Evolutionary conservation across 495 filamentous ascomycete species (phyloP).

Genomic region (Lasiosphaeria hispida): DNA sequence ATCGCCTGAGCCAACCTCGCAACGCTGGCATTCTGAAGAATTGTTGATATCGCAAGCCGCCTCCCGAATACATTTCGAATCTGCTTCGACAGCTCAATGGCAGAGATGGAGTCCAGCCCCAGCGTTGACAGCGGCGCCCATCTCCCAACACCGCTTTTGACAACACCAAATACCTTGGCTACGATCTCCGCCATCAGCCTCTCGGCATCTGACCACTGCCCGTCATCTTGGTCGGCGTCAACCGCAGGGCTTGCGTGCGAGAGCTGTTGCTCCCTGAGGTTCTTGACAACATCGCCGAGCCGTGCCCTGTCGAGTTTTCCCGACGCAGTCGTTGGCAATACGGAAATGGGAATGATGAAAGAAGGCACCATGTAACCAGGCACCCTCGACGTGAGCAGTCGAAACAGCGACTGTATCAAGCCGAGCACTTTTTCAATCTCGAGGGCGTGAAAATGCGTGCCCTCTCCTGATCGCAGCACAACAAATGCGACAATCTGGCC

Average conservation of each 20-base stretch:
- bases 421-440: conserved; percentile 20
- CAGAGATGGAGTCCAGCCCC: conserved; percentile 79
- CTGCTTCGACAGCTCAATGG: conserved; percentile 61
- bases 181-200: conserved; percentile 47
- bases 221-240: conserved; percentile 33
- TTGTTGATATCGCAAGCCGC: conserved; percentile 56
- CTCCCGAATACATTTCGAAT: conserved; percentile 42
- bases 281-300: conserved; percentile 19
- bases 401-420: conserved; percentile 39
- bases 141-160: conserved; percentile 54
- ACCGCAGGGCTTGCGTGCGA: conserved; percentile 22
- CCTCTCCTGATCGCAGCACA: conserved; percentile 37
- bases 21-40: conserved; percentile 62
- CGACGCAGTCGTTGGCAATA: conserved; percentile 60
- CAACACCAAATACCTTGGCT: conserved; percentile 39
- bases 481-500: conserved; percentile 59
- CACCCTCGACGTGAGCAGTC: conserved; percentile 41
- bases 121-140: conserved; percentile 50
- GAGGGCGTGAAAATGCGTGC: conserved; percentile 22
- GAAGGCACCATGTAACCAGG: conserved; percentile 69
- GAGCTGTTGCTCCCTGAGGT: conserved; percentile 19
- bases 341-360: conserved; percentile 61
- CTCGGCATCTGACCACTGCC: conserved; percentile 52
- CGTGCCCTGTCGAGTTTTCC: conserved; percentile 56
- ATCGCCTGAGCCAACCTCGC: conserved; percentile 50